Conservation (phyloP, 768 basidiomycete genomes). For the Hygrophorus russula region DNA sequence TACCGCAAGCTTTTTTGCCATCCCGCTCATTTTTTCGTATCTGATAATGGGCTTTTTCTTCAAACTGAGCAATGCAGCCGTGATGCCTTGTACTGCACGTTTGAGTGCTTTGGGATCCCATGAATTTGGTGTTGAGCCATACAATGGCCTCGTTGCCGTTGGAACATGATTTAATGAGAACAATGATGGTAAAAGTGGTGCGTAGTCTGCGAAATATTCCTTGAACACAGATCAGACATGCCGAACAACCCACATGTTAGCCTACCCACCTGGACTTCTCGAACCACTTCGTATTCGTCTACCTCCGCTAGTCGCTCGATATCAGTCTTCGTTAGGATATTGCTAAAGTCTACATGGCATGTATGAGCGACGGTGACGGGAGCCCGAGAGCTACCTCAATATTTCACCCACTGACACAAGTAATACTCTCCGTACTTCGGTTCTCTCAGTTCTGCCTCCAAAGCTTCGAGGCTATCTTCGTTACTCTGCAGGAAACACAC, state of each 20-base stretch:
- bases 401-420: conserved; percentile 90
- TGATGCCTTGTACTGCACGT: conserved; percentile 68
- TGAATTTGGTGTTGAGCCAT: conserved; percentile 56
- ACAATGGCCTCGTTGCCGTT: conserved; percentile 48
- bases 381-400: conserved; percentile 14
- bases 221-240: conserved; percentile 18
- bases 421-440: conserved; percentile 98
- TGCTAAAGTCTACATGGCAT: conserved; percentile 75
- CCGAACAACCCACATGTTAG: background rate
- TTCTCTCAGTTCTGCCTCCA: conserved; percentile 75
- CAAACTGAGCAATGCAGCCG: conserved; percentile 81
- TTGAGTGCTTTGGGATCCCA: conserved; percentile 72
- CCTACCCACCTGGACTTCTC: conserved; percentile 80
- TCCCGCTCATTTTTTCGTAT: conserved; percentile 85
- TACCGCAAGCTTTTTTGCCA: conserved; percentile 81
- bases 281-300: conserved; percentile 93
- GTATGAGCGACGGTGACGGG: conserved; percentile 9
- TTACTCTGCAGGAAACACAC: conserved; percentile 85
- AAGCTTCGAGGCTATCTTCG: conserved; percentile 71
- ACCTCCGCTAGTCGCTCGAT: conserved; percentile 91
- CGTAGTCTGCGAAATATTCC: conserved; percentile 98
- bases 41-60: conserved; percentile 94
- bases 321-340: conserved; percentile 75
- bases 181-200: conserved; percentile 73
- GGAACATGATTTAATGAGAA: conserved; percentile 82